These are phyloP conservation scores for Linderniella brevidens DNA, from an alignment of 257 asterid species.

Conservation along the genomic window DNA sequence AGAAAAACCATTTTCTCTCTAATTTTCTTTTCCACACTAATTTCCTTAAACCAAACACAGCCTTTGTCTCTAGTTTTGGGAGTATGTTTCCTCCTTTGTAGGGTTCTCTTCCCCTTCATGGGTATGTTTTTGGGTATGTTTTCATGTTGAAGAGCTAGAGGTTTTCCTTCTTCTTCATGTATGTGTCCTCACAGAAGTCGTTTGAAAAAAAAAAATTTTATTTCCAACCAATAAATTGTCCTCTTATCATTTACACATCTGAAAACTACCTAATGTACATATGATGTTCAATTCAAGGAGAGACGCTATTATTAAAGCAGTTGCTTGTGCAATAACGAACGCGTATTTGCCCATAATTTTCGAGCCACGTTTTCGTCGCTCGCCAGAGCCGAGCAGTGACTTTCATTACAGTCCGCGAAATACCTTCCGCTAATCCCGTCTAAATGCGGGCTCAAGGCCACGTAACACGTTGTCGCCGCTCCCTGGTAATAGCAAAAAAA, in stretches of 20 bases:
- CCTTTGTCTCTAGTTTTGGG: too few species aligned
- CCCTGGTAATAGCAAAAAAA: slow-evolving; percentile 27
- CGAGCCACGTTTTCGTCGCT: slow-evolving; percentile 35
- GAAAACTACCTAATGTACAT: slow-evolving; percentile 3
- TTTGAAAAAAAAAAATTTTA: too few species aligned
- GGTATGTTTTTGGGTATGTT: too few species aligned
- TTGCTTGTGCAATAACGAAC: slow-evolving; percentile 36
- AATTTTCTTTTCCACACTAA: too few species aligned
- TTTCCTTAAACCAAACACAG: too few species aligned
- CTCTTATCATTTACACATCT: slow-evolving; percentile 41
- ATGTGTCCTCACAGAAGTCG: too few species aligned
- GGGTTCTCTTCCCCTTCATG: too few species aligned
- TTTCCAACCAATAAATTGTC: too few species aligned
- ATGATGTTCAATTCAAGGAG: slow-evolving; percentile 6
- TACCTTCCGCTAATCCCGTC: slow-evolving; percentile 53
- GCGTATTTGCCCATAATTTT: slow-evolving; percentile 56
- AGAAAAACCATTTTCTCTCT: too few species aligned
- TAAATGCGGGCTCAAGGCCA: slow-evolving; percentile 47
- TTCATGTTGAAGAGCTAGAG: too few species aligned
- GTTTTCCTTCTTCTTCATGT: too few species aligned
- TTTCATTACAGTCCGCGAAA: slow-evolving; percentile 80
- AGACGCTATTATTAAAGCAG: slow-evolving; percentile 17
- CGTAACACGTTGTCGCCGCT: slow-evolving; percentile 78
- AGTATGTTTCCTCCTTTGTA: too few species aligned
- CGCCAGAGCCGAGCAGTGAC: slow-evolving; percentile 49